These are phyloP conservation scores for Candida insectalens DNA, from an alignment of 805 yeast genomes.

Conservation along the genomic window DNA sequence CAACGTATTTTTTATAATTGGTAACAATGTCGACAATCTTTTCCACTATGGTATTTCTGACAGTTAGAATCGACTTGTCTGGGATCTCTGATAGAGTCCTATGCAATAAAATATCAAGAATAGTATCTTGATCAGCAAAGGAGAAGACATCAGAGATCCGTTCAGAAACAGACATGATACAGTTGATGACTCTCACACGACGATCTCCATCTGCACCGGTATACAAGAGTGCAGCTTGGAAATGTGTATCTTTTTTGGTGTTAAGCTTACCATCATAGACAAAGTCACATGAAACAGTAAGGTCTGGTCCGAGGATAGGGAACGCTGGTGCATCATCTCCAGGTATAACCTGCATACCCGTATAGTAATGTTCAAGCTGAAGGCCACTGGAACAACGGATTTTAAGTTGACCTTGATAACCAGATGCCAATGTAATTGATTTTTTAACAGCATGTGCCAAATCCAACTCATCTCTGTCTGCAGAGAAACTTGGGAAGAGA, in stretches of 20 bases:
- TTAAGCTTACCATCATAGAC: conserved; percentile 68
- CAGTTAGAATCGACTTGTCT: conserved; percentile 24
- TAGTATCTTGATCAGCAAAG: conserved; percentile 69
- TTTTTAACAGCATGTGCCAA: conserved; percentile 52
- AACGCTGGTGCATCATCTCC: conserved; percentile 15
- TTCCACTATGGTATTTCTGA: conserved; percentile 20
- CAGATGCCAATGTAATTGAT: conserved; percentile 41
- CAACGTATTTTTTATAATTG: conserved; percentile 41
- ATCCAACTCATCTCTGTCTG: conserved; percentile 57
- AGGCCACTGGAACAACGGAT: conserved; percentile 83
- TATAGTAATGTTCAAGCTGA: conserved; percentile 69
- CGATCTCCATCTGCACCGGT: conserved; percentile 70
- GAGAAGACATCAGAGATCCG: conserved; percentile 64
- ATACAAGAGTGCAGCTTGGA: conserved; percentile 84
- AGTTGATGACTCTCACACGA: conserved; percentile 79
- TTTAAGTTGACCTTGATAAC: conserved; percentile 75
- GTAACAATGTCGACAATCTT: conserved; percentile 49
- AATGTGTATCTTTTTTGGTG: conserved; percentile 68
- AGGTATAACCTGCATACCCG: conserved; percentile 34
- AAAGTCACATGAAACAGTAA: conserved; percentile 61
- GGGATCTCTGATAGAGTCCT: conserved; percentile 32
- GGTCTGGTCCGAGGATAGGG: conserved; percentile 32
- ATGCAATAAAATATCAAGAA: conserved; percentile 42
- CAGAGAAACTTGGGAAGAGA: conserved; percentile 57
- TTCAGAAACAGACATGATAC: conserved; percentile 73